Percentiles rank a stretch among this genome's conserved stretches.
These are phyloP conservation scores for Sporobolomyces pararoseus DNA, from an alignment of 768 basidiomycete genomes.

Conservation along the genomic window DNA sequence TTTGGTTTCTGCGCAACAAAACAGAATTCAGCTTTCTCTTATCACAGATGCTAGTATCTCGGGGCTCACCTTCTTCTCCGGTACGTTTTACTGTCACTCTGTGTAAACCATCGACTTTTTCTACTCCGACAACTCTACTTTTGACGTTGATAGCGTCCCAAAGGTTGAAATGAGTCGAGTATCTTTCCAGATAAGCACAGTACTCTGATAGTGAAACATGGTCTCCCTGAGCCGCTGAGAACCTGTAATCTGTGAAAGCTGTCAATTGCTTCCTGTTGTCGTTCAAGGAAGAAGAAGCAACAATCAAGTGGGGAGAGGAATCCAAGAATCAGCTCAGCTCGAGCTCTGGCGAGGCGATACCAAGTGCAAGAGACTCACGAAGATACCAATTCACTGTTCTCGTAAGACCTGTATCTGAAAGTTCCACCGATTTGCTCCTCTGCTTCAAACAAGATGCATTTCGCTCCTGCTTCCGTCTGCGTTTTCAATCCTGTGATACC, in stretches of 20 bases:
- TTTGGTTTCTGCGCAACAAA: not conserved
- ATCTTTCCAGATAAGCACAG: conserved; percentile 54
- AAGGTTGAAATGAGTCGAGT: conserved; percentile 44
- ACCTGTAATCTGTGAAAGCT: conserved; percentile 60
- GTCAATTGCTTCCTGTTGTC: conserved; percentile 57
- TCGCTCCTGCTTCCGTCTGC: conserved; percentile 55
- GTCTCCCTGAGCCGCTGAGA: conserved; percentile 55
- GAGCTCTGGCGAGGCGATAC: not conserved
- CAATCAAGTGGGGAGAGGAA: conserved; percentile 32
- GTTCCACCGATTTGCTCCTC: conserved; percentile 58
- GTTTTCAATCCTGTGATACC: conserved; percentile 58
- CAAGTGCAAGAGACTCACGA: conserved; percentile 36
- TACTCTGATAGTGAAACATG: conserved; percentile 57
- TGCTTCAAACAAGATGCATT: conserved; percentile 52
- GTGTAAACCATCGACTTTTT: conserved; percentile 49
- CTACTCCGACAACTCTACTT: conserved; percentile 52
- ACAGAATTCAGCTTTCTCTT: conserved; percentile 47
- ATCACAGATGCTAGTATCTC: not conserved
- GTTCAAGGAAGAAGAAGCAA: not conserved
- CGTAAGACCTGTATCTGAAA: conserved; percentile 48
- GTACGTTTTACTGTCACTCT: conserved; percentile 50
- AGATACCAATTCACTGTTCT: conserved; percentile 58
- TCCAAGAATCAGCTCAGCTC: not conserved
- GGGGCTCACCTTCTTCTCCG: conserved; percentile 7
- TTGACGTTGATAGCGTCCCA: conserved; percentile 48